Conservation (phyloP, 257 asterid species). For the Jacaranda copaia region DNA sequence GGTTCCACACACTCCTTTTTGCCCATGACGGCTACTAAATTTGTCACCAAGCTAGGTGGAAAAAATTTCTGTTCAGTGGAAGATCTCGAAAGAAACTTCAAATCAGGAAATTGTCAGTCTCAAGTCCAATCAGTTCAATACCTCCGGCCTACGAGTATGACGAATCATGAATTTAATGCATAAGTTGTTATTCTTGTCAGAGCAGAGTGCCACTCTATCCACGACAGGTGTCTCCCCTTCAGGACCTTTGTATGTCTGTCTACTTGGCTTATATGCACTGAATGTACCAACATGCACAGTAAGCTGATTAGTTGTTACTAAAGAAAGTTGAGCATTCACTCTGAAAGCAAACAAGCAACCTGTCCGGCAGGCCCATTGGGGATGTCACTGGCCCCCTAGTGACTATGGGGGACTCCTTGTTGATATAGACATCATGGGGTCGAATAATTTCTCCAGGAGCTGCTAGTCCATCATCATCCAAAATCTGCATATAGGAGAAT, state of each 20-base stretch:
- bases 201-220: slow-evolving; percentile 82
- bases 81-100: slow-evolving; percentile 6
- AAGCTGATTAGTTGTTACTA: slow-evolving; percentile 10
- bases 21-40: slow-evolving; percentile 98
- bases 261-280: slow-evolving; percentile 66
- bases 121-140: slow-evolving; percentile 36
- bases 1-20: slow-evolving; percentile 97
- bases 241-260: slow-evolving; percentile 69
- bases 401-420: slow-evolving; percentile 72
- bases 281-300: slow-evolving; percentile 35
- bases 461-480: slow-evolving; percentile 95
- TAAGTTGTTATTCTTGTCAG: slow-evolving; percentile 70
- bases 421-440: slow-evolving; percentile 64
- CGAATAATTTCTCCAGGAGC: slow-evolving; percentile 95
- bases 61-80: slow-evolving; percentile 22
- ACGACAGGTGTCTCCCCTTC: slow-evolving; percentile 84
- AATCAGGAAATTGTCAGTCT: slow-evolving; percentile 5
- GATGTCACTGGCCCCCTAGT: slow-evolving; percentile 45
- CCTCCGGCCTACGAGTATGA: slow-evolving; percentile 99
- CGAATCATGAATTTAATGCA: slow-evolving; percentile 86
- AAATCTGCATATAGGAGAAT: slow-evolving; percentile 56
- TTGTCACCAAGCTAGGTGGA: slow-evolving; percentile 84
- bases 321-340: slow-evolving; percentile 26
- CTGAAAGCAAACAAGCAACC: slow-evolving; percentile 49
- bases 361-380: slow-evolving; percentile 53